Base-by-base conservation (phyloP, 352 stramenopile genomes). In the Aphanomyces invadans region DNA sequence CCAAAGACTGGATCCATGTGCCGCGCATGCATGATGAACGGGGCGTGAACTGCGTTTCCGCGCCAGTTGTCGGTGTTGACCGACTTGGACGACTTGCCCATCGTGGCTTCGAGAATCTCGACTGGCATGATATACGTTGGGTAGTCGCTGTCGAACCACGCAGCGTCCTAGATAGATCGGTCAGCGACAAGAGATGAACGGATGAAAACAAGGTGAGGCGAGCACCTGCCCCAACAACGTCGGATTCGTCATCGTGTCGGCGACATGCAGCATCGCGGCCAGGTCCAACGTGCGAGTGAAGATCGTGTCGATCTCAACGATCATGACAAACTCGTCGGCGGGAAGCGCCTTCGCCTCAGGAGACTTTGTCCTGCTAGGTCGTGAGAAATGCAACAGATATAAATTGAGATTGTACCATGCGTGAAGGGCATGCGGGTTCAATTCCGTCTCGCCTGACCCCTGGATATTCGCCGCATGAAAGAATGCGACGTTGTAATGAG, bases 241-340 rank as follows among this genome's bases (percentile, higher is more conserved):
- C 38, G 79, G 71, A 56, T 86, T 71, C 10, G 71, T 68, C 33
- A 81, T 76, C 59, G 87, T 80, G 28, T 89, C 80, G 7, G 77
- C 81, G 45, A 90, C 81, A 11, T 72, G 63, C 36, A 83, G 80
- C 23, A 94, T 71, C 52, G 81, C 86, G 73, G 73, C 80, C 69
- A 94, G 76, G 61, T 92, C 83, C 15, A 89, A 10, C 25, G 83
- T 79, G 72, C 91, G 90, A 46, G 81, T 89, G 62, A 94, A 90
- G 63, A 92, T 79, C 25, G 83, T 78, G 68, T 94, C 83, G 67
- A 73, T 88, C 62, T 94, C 85, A 0, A 91, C 79, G 11, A 88
- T 69, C 78, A 90, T 88, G 49, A 94, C 69, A 55, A 85, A 90
- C 49, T 89, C 82, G 48, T 88, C 76, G 19, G 45, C 26, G 10